Conservation (phyloP, 2,329 filamentous ascomycete species). For the Diaporthe ilicicola region DNA sequence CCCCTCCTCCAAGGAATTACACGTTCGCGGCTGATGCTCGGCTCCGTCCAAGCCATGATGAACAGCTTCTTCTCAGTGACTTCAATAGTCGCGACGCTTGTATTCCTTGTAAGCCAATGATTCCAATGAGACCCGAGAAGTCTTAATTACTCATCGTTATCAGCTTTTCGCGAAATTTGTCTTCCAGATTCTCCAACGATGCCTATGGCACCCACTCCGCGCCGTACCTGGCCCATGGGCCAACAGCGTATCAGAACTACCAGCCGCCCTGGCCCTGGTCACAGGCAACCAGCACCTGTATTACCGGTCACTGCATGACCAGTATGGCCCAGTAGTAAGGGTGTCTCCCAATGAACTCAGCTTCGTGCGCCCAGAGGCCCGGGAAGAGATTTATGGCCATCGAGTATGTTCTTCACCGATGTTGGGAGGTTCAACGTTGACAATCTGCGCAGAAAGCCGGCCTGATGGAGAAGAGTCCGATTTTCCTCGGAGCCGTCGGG, state of each 20-base stretch:
- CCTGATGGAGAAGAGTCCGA: slow-evolving; percentile 41
- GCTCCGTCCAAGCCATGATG: background rate
- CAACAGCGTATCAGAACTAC: slow-evolving; percentile 38
- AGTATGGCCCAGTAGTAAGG: slow-evolving; percentile 40
- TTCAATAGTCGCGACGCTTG: background rate
- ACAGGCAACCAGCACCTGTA: slow-evolving; percentile 39
- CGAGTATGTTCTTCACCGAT: slow-evolving; percentile 32
- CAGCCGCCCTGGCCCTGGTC: slow-evolving; percentile 36
- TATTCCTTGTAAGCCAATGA: background rate
- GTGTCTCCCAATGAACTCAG: slow-evolving; percentile 41
- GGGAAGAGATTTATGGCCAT: slow-evolving; percentile 42
- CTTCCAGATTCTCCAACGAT: slow-evolving; percentile 11
- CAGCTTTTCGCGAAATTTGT: background rate
- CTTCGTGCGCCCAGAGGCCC: slow-evolving; percentile 39
- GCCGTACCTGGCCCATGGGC: slow-evolving; percentile 39
- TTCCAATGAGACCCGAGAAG: no score
- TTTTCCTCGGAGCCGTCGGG: slow-evolving; percentile 37
- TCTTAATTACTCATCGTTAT: background rate
- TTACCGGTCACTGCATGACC: slow-evolving; percentile 39
- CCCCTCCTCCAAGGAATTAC: background rate
- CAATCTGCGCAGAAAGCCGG: slow-evolving; percentile 25
- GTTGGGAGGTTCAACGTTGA: accelerated
- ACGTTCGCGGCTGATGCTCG: background rate
- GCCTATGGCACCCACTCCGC: slow-evolving; percentile 38
- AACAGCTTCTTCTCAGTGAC: background rate